Base-by-base conservation (phyloP, 129 eudicot genomes). In the Tanacetum coccineum region DNA sequence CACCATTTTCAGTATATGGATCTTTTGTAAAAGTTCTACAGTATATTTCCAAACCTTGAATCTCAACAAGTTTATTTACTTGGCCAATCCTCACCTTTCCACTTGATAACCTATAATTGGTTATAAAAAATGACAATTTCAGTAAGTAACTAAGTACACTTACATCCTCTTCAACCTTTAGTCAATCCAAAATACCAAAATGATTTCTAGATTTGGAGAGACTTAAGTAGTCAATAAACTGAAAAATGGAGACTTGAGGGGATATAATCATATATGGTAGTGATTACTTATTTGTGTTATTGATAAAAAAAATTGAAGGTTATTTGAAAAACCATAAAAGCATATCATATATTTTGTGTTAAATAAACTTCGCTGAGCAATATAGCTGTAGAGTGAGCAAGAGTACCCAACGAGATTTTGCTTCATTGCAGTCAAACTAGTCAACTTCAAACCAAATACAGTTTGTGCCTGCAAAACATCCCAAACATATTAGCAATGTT, bases 61-160 rank as follows among this genome's bases (percentile, higher is more conserved):
- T 81, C 83, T 93, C 96, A 53, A 88, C 80, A 71, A 84, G 73
- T 77, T 93, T 93, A 81, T 79, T 84, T 58, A 93, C 96, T 79
- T 86, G 95, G 70, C 91, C 88, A 46, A 70, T 84, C 74, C 86
- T 84, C 72, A 73, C 71, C 78, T 84, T 92, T 64, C 79, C 78
- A 55, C 80, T 80, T 50, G 80, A 76, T 58, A 81, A 71, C 76
- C 87, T 87, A 79, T 74, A 62, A 74, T 36, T 66, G 58, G 32
- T 22, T 47, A 1, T 18, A 40, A 64, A 55, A 46, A 26, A 68
- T 13, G 10, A 77, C 51, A 58, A 19, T 3, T 58, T 51, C 48
- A 71, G 80, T 36, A 66, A 40, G 44, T 55, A 72, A 71, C 78
- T 36, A 66, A 40, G 44, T 55, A 72, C 62, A 39, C n/a, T 71